These are phyloP conservation scores for Pulveroboletus sp. DNA, from an alignment of 768 basidiomycete species.

Conservation along the genomic window DNA sequence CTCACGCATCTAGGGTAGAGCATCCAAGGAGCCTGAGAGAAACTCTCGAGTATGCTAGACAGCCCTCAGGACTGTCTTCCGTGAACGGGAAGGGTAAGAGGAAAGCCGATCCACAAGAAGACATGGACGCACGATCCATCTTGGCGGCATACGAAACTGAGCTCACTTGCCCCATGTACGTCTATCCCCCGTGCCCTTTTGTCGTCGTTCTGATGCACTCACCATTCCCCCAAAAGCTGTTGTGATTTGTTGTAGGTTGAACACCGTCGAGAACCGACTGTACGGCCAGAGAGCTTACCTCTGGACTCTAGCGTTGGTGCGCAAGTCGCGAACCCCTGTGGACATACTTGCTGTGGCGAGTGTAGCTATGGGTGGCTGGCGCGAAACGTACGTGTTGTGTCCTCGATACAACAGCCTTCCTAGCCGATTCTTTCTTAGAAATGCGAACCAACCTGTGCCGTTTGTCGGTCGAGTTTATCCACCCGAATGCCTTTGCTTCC, in stretches of 20 bases:
- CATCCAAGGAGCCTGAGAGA: neutral
- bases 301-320: conserved; percentile 47
- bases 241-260: conserved; percentile 61
- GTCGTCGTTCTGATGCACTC: neutral
- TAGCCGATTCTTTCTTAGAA: conserved; percentile 24
- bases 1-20: conserved; percentile 11
- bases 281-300: neutral
- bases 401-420: neutral
- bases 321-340: conserved; percentile 65
- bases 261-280: neutral
- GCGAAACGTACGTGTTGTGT: conserved; percentile 40
- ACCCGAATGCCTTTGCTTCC: conserved; percentile 48
- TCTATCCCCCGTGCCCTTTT: conserved; percentile 7
- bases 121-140: conserved; percentile 23
- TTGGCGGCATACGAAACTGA: conserved; percentile 58
- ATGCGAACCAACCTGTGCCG: conserved; percentile 47
- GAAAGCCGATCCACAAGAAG: conserved; percentile 28
- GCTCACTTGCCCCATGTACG: conserved; percentile 69
- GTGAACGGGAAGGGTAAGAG: conserved; percentile 42
- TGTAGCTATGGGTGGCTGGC: conserved; percentile 60
- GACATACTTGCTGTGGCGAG: conserved; percentile 66
- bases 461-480: conserved; percentile 51
- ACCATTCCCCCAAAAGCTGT: conserved; percentile 46
- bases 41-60: conserved; percentile 3
- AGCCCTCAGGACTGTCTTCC: conserved; percentile 1